Evolutionary conservation across 495 filamentous ascomycete genomes (phyloP), one percentile per base, ranked within the genome.

Genomic region (Podospora pseudoanserina): DNA sequence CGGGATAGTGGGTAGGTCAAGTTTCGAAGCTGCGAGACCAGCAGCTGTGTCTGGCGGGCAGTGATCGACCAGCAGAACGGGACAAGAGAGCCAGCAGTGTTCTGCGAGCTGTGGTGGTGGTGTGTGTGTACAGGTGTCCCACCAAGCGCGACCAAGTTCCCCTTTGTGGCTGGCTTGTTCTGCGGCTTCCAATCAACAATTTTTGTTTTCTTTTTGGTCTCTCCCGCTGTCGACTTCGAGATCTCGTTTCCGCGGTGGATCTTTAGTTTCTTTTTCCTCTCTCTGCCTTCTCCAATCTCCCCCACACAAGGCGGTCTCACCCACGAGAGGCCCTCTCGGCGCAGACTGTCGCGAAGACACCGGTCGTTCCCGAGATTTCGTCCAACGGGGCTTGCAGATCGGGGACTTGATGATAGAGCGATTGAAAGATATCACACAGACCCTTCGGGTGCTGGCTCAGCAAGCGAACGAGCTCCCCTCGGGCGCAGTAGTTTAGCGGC

Each of bases 1-100:
- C 68, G 74, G 79, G 76, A 76, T 81, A 80, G 80, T 76, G 78
- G 76, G 75, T 71, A 68, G 69, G 60, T 64, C 73, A 71, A 68
- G 73, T 77, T 79, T 77, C 73, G 74, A 74, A 70, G 70, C 70
- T 75, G 73, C 71, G 68, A 69, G 66, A 54, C 73, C 68, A 71
- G 70, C 70, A 65, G 63, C 68, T 59, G 70, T 74, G 65, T 68
- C 64, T 75, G 71, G 70, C 62, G 66, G 55, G 68, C 70, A 75
- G 70, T 73, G 66, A 71, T 75, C 65, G 69, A 72, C 74, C 65
- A 65, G 67, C 65, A 65, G 67, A 68, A 68, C 61, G 67, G 72
- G 70, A 39, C 61, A 63, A 32, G 61, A 63, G 6, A 63, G 3
- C 20, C 26, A 49, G 18, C 63, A 23, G 61, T 16, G 7, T 49